These are phyloP conservation scores for Dothideomycetidae sp. DNA, from an alignment of 2,329 filamentous ascomycete species.

Conservation along the genomic window DNA sequence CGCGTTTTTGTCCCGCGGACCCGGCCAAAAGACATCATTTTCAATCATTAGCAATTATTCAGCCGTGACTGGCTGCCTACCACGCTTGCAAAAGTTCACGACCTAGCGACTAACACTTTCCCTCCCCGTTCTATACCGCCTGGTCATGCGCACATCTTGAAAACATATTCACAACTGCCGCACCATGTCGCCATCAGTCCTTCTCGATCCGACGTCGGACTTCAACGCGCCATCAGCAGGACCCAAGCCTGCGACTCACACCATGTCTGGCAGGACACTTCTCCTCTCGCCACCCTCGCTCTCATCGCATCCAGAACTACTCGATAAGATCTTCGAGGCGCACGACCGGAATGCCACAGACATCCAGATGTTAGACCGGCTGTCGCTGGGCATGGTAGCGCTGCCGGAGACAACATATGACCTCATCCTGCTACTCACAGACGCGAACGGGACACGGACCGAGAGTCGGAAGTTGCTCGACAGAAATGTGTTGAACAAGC, in stretches of 20 bases:
- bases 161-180: not conserved
- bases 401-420: slow-evolving; percentile 71
- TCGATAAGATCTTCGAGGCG: slow-evolving; percentile 54
- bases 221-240: slow-evolving; percentile 16
- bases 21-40: no score
- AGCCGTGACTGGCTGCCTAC: slow-evolving; percentile 1
- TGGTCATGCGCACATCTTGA: not conserved
- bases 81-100: slow-evolving; percentile 1
- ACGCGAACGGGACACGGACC: slow-evolving; percentile 51
- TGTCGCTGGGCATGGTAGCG: slow-evolving; percentile 65
- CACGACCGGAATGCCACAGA: slow-evolving; percentile 68
- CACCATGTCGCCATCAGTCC: slow-evolving; percentile 26
- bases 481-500: slow-evolving; percentile 50
- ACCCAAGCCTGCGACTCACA: slow-evolving; percentile 11
- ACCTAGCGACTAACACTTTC: no score
- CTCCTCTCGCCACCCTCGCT: slow-evolving; percentile 84
- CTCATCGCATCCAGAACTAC: slow-evolving; percentile 65
- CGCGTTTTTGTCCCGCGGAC: no score
- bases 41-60: slow-evolving; percentile 7
- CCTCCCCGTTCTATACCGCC: not conserved
- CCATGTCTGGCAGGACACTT: slow-evolving; percentile 46
- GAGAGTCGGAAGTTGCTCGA: slow-evolving; percentile 53
- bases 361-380: slow-evolving; percentile 93
- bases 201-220: slow-evolving; percentile 26
- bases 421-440: slow-evolving; percentile 67